Percentiles rank a stretch among this genome's conserved stretches.
Evolutionary conservation across 1,284 basidiomycete genomes (phyloP).

Genomic region (Golubevia sp.): DNA sequence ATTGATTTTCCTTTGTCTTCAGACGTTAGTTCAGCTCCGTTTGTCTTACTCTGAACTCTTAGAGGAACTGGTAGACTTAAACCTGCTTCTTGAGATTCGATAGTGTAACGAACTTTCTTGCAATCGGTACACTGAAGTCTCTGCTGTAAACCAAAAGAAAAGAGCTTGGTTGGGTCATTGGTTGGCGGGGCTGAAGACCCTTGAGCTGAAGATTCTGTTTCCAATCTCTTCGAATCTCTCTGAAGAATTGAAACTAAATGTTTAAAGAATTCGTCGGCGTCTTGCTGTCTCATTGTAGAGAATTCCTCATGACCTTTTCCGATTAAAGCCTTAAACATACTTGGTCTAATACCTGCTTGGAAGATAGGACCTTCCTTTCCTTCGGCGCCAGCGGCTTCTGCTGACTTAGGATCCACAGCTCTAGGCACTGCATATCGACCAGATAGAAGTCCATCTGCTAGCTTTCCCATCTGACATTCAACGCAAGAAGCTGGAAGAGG

Average conservation of each 20-base stretch:
- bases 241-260: conserved; percentile 70
- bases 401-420: not conserved
- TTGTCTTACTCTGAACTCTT: conserved; percentile 16
- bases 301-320: conserved; percentile 94
- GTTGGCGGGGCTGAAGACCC: conserved; percentile 62
- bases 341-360: conserved; percentile 83
- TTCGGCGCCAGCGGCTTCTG: not conserved
- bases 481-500: conserved; percentile 80
- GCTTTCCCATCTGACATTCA: conserved; percentile 91
- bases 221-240: not conserved
- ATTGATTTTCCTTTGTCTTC: not conserved
- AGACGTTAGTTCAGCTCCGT: conserved; percentile 2
- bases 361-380: conserved; percentile 64
- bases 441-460: conserved; percentile 88
- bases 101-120: conserved; percentile 82
- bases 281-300: conserved; percentile 94
- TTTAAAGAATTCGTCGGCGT: conserved; percentile 91
- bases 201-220: conserved; percentile 36
- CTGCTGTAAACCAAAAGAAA: conserved; percentile 78
- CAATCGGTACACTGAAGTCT: conserved; percentile 72
- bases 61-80: conserved; percentile 70
- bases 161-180: conserved; percentile 71
- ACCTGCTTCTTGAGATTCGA: conserved; percentile 74
- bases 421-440: conserved; percentile 73
- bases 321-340: conserved; percentile 83